Evolutionary conservation across 768 basidiomycete species (phyloP).

Genomic region (Hydnum rufescens): DNA sequence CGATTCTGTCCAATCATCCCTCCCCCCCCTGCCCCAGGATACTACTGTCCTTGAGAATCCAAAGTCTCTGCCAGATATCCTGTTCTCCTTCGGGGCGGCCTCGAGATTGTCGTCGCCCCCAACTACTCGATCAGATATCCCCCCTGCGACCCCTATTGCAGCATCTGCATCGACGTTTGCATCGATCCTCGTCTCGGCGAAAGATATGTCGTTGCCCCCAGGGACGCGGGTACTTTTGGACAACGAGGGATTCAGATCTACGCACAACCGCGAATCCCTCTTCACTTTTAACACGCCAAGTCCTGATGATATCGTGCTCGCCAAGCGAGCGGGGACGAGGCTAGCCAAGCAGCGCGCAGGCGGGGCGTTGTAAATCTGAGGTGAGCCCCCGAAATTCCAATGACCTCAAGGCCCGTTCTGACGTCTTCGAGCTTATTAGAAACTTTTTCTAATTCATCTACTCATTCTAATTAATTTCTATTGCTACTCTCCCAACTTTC

Average conservation of each 20-base stretch:
- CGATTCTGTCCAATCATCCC: not conserved
- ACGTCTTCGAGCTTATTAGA: not conserved
- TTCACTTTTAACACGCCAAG: conserved; percentile 71
- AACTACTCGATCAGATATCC: too few relatives aligned
- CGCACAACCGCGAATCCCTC: too few relatives aligned
- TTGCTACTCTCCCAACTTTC: too few relatives aligned
- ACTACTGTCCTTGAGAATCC: not conserved
- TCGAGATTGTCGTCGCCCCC: too few relatives aligned
- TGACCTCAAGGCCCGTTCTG: conserved; percentile 8
- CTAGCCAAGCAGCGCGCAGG: conserved; percentile 2
- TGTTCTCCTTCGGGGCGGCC: not conserved
- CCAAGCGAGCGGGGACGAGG: conserved; percentile 53
- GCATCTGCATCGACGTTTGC: conserved; percentile 5
- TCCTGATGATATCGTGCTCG: conserved; percentile 76
- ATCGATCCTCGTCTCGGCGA: conserved; percentile 1
- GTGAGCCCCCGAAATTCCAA: too few relatives aligned
- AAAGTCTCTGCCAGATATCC: not conserved
- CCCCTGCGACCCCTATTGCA: too few relatives aligned
- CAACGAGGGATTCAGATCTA: not conserved
- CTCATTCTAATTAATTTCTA: too few relatives aligned
- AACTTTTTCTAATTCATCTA: not conserved
- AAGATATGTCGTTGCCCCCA: not conserved
- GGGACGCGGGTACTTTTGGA: not conserved
- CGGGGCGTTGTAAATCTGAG: too few relatives aligned
- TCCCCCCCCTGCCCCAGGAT: not conserved